Evolutionary conservation across 1,139 yeast genomes (phyloP).

Genomic region (Sugiyamaella novakii): DNA sequence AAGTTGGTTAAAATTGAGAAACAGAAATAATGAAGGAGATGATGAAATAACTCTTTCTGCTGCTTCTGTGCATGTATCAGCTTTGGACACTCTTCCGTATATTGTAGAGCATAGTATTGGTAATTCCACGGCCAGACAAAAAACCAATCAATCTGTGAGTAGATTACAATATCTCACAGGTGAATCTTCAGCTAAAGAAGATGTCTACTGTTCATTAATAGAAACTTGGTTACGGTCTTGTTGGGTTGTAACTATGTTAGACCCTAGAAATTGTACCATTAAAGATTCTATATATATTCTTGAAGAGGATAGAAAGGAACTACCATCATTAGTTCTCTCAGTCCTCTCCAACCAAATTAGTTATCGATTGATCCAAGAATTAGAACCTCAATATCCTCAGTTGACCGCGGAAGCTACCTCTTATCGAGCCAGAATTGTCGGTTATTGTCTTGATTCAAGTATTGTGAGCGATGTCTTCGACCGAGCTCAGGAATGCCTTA

Average conservation of each 20-base stretch:
- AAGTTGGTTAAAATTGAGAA: slow-evolving; percentile 26
- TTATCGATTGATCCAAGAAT: slow-evolving; percentile 23
- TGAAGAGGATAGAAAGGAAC: slow-evolving; percentile 23
- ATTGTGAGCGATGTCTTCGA: slow-evolving; percentile 8
- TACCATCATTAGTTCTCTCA: slow-evolving; percentile 27
- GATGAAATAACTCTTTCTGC: slow-evolving; percentile 15
- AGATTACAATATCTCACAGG: slow-evolving; percentile 9
- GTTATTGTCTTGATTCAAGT: slow-evolving; percentile 5
- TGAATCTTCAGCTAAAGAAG: slow-evolving; percentile 15
- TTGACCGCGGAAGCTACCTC: slow-evolving; percentile 18
- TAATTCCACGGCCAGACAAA: slow-evolving; percentile 17
- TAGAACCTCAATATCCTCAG: slow-evolving; percentile 27
- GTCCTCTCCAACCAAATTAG: slow-evolving; percentile 25
- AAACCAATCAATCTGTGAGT: slow-evolving; percentile 12
- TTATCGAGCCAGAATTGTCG: slow-evolving; percentile 10
- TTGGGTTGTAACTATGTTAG: slow-evolving; percentile 37
- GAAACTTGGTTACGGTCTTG: slow-evolving; percentile 38
- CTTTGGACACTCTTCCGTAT: slow-evolving; percentile 31
- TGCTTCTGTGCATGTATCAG: slow-evolving; percentile 24
- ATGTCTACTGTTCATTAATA: slow-evolving; percentile 33
- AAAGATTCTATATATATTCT: slow-evolving; percentile 27
- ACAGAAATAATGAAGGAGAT: slow-evolving; percentile 15
- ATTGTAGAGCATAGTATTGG: slow-evolving; percentile 17
- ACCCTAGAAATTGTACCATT: slow-evolving; percentile 20
- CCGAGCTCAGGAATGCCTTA: slow-evolving; percentile 14